Base-by-base conservation (phyloP, 306 rosid species). In the Cicer cuneatum region DNA sequence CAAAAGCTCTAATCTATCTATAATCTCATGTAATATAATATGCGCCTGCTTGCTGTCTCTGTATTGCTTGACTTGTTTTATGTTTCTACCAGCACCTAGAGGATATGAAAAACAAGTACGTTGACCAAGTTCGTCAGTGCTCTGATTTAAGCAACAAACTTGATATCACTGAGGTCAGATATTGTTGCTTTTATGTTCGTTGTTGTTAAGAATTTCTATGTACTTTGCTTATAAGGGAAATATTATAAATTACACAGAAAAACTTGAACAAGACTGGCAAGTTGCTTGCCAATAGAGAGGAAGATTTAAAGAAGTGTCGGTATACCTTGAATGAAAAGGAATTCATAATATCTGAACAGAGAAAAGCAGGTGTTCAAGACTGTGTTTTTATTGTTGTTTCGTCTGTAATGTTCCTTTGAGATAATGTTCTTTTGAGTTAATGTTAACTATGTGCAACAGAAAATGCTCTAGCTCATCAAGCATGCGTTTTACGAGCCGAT, bases 381-480 rank as follows among this genome's bases (percentile, higher is more conserved):
- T 53, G 14, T 8, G 56, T 16, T 71, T 67, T 29, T 51, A 13
- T 10, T 43, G 9, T 33, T 72, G 4, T 52, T 75, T 77, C 33
- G 64, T 51, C 41, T 48, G 45, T 15, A 18, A 12, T 18, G 10
- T 14, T 67, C n/a, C 7, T 13, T 37, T 59, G 37, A 1, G 73
- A 65, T 79, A 10, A 66, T 48, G 33, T 2, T 24, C 33, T 24
- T 24, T 24, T 52, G 48, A 0, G 73, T 66, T 79, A 11, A 71
- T 57, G 61, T 71, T 77, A 63, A 66, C 53, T 75, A 15, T 73
- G 64, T 79, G 73, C 8, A 6, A 83, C 86, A 95, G 99, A 95
- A 84, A 90, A 84, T 68, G 98, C 97, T 74, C 78, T 95, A 78
- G 87, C 96, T 80, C 93, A 86, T 67, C 96, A 95, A 78, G 97